Percentiles rank a stretch among this genome's conserved stretches.
These are phyloP conservation scores for Suhomyces vadensis DNA, from an alignment of 805 yeast species.

Conservation along the genomic window DNA sequence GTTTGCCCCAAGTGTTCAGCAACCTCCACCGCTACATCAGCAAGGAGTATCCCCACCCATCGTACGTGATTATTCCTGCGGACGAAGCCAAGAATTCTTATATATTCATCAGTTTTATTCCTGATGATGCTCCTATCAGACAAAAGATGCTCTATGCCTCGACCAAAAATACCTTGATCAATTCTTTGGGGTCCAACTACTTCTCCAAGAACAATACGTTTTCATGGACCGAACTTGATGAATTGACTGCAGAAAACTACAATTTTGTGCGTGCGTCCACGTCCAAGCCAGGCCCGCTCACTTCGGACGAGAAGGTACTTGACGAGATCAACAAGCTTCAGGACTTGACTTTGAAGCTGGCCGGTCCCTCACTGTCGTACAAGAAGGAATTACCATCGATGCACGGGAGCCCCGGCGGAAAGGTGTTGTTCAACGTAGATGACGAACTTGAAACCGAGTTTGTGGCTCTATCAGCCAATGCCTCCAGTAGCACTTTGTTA, in stretches of 20 bases:
- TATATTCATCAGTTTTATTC: conserved; percentile 78
- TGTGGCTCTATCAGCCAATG: conserved; percentile 19
- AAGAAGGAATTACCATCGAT: conserved; percentile 38
- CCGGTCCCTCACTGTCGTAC: conserved; percentile 13
- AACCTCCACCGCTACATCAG: conserved; percentile 23
- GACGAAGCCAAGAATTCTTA: conserved; percentile 17
- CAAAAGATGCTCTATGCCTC: conserved; percentile 94
- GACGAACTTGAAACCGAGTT: conserved; percentile 28
- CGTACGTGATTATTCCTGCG: conserved; percentile 30
- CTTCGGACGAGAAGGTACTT: conserved; percentile 58
- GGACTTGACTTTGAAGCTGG: conserved; percentile 25
- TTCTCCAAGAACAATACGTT: conserved; percentile 44
- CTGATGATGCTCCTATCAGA: conserved; percentile 80
- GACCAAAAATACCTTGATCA: conserved; percentile 72
- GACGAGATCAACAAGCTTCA: conserved; percentile 42
- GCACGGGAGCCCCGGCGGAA: conserved; percentile 19
- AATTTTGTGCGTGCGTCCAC: conserved; percentile 10
- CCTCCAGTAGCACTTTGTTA: conserved; percentile 33
- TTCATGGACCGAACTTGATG: conserved; percentile 58
- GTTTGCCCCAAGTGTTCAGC: conserved; percentile 19
- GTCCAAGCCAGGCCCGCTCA: conserved; percentile 47
- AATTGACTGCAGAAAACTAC: conserved; percentile 53
- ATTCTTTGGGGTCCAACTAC: conserved; percentile 66
- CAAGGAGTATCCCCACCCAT: conserved; percentile 35
- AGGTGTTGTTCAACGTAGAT: conserved; percentile 28